Conservation (phyloP, 176 grass and related monocot species). For the Tillandsia leiboldiana region DNA sequence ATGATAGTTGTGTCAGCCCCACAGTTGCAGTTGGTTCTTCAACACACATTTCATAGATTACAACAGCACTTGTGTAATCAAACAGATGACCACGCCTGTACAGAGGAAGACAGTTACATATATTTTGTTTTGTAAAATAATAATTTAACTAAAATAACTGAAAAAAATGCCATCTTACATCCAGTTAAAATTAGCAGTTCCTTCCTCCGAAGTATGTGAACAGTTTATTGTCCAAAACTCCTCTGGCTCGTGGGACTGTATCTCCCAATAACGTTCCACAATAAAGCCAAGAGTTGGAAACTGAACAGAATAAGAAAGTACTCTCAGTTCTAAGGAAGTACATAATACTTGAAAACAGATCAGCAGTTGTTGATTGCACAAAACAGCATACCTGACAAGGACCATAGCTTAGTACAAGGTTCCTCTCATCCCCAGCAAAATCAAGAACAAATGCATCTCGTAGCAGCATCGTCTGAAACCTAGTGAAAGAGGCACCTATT, state of each 20-base stretch:
- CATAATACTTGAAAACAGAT: constrained; percentile 7
- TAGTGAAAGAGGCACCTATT: constrained; percentile 94
- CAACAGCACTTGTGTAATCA: constrained; percentile 67
- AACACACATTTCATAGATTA: constrained; percentile 86
- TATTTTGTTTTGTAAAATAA: not conserved
- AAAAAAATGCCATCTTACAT: constrained; percentile 41
- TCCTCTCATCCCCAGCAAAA: constrained; percentile 58
- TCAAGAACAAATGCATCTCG: constrained; percentile 91
- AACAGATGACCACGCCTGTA: constrained; percentile 80
- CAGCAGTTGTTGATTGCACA: constrained; percentile 7
- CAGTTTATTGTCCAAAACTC: constrained; percentile 98
- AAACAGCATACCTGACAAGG: constrained; percentile 71
- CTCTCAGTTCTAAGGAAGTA: constrained; percentile 18
- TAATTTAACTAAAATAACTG: not conserved
- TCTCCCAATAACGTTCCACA: constrained; percentile 91
- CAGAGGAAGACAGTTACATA: constrained; percentile 27
- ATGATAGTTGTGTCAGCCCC: constrained; percentile 24
- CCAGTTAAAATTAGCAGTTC: constrained; percentile 73
- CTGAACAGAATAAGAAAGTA: constrained; percentile 27
- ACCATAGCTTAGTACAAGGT: constrained; percentile 87
- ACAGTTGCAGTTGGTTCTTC: constrained; percentile 93
- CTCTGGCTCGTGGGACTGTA: constrained; percentile 91
- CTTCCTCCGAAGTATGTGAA: constrained; percentile 89
- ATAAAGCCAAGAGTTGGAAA: constrained; percentile 99
- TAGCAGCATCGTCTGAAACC: constrained; percentile 93